Evolutionary conservation across 176 grass and related monocot genomes (phyloP), one percentile per base, ranked within the genome.

Genomic region (Oryza glaberrima): DNA sequence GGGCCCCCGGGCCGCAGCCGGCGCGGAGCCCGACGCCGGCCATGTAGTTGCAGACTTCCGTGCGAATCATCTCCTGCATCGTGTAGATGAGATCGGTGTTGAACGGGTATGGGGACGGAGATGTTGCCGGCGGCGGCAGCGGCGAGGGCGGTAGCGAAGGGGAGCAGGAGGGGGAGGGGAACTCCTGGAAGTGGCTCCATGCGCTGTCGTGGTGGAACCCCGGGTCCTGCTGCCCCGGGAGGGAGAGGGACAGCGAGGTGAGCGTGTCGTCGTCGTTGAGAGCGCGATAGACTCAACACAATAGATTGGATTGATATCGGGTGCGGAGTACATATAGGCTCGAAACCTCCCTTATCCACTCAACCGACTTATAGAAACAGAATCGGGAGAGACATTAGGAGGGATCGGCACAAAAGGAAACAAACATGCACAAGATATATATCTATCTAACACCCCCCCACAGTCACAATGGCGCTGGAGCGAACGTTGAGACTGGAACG

Each of bases 11-110:
- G 14, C 88, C 84, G 72, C 87, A 87, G 6, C 74, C 86, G 75
- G 74, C 75, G 20, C 79, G 78, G 60, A 91, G 78, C 3, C 90
- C 92, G 76, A 88, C 85, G 60, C 85, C 87, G 43, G 83, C 81
- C 91, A 98, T 95, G 91, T 98, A 98, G 80, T 70, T 90, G 77
- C 89, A 74, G 65, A 98, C 96, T 82, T 98, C 96, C 22, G 69
- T 78, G 9, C 94, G 92, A 46, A 97, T 94, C 94, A 97, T 94
- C 85, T 97, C 91, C 70, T 91, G 88, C 92, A 97, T 92, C 79
- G 86, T 79, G 67, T 83, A 85, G 2, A 86, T 63, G 46, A 94
- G 54, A 17, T 78, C 89, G 44, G 69, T 83, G 76, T 81, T 85
- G 80, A 92, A 77, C 47, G 83, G 79, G 88, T 76, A 86, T 0